These are phyloP conservation scores for Eutrema yunnanense DNA, from an alignment of 345 rosid genomes.

Conservation along the genomic window DNA sequence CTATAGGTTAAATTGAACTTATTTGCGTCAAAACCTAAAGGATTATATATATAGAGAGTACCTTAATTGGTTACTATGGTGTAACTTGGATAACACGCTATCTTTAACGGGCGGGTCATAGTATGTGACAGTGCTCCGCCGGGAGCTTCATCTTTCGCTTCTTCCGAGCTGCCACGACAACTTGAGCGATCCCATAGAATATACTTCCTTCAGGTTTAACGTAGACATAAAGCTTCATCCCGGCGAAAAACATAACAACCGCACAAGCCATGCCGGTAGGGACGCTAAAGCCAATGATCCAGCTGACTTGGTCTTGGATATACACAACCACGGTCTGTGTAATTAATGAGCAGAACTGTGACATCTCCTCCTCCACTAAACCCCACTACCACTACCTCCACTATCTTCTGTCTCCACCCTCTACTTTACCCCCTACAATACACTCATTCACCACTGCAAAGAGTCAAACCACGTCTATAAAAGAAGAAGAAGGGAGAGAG, in stretches of 20 bases:
- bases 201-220: slow-evolving; percentile 66
- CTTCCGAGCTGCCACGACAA: slow-evolving; percentile 50
- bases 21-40: neutral
- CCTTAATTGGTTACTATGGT: slow-evolving; percentile 63
- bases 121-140: slow-evolving; percentile 31
- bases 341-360: slow-evolving; percentile 32
- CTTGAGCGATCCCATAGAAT: slow-evolving; percentile 52
- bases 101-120: slow-evolving; percentile 30
- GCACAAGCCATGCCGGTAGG: slow-evolving; percentile 65
- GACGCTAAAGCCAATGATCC: slow-evolving; percentile 70
- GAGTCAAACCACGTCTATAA: too few relatives aligned
- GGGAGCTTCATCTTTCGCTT: slow-evolving; percentile 33
- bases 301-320: slow-evolving; percentile 65
- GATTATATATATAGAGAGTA: neutral
- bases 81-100: slow-evolving; percentile 41
- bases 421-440: too few relatives aligned
- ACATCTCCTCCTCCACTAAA: too few relatives aligned
- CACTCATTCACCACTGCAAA: too few relatives aligned
- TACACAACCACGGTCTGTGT: slow-evolving; percentile 58
- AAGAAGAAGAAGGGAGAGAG: too few relatives aligned
- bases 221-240: slow-evolving; percentile 48
- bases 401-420: too few relatives aligned
- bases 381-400: too few relatives aligned
- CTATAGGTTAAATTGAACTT: neutral
- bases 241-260: slow-evolving; percentile 48